Conservation (phyloP, 352 stramenopile genomes). For the Thalassiosira oceanica region DNA sequence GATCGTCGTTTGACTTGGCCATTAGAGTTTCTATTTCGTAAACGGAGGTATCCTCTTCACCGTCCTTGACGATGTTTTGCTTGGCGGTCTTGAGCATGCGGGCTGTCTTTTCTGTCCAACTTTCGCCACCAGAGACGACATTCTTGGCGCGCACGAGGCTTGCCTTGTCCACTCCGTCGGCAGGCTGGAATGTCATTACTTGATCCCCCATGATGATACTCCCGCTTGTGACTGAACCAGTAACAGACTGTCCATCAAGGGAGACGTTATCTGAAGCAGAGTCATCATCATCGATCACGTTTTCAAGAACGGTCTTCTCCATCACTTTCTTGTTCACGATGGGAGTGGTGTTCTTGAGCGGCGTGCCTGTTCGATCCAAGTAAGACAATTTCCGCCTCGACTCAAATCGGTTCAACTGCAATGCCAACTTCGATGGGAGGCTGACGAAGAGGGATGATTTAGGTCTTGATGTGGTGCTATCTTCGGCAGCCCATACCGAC, state of each 20-base stretch:
- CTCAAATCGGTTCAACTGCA: conserved; percentile 44
- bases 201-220: conserved; percentile 63
- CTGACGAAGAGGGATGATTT: conserved; percentile 54
- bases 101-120: conserved; percentile 90
- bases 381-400: conserved; percentile 46
- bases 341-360: conserved; percentile 27
- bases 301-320: conserved; percentile 55
- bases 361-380: conserved; percentile 35
- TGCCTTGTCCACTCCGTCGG: conserved; percentile 64
- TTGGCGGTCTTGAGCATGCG: too few species aligned
- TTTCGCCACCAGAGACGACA: conserved; percentile 90
- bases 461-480: too few species aligned
- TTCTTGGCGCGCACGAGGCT: conserved; percentile 68
- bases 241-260: conserved; percentile 38
- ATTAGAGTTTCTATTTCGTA: conserved; percentile 96
- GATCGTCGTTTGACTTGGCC: conserved; percentile 98
- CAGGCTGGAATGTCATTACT: conserved; percentile 43
- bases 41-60: conserved; percentile 85
- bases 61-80: conserved; percentile 84
- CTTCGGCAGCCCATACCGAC: conserved; percentile 28
- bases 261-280: conserved; percentile 29
- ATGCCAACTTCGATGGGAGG: conserved; percentile 58
- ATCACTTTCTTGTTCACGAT: conserved; percentile 37
- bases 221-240: conserved; percentile 32
- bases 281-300: conserved; percentile 40